phyloP scores from a whole-genome alignment of 169 alveolate genomes.

The Eimeria acervulina region DNA sequence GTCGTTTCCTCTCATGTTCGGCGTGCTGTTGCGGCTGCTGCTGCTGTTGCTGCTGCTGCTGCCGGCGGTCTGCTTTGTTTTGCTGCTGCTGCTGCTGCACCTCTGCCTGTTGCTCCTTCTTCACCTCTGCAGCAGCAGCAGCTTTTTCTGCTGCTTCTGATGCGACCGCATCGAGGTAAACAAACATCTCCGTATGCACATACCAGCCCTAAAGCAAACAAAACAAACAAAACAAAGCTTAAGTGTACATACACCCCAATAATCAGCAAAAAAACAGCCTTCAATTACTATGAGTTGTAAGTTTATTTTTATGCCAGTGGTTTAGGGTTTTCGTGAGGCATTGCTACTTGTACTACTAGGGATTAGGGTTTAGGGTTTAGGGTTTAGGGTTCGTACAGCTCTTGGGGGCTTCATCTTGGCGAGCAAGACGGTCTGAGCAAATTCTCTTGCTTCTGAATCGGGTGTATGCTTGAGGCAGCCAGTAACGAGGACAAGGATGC shows the following conservation, averaged over 20 bases:
- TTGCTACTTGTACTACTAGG: not conserved
- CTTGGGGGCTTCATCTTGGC: constrained; percentile 82
- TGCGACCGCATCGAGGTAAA: constrained; percentile 68
- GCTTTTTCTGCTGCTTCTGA: constrained; percentile 47
- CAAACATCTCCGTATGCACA: constrained; percentile 71
- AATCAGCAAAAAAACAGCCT: too few relatives aligned
- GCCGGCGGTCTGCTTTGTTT: not conserved
- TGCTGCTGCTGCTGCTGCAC: not conserved
- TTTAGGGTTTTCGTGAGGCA: not conserved
- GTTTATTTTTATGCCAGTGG: too few relatives aligned
- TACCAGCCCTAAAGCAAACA: constrained; percentile 70
- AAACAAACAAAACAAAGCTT: not conserved
- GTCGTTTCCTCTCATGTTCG: constrained; percentile 19
- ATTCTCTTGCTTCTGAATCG: constrained; percentile 74
- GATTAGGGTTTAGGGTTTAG: too few relatives aligned
- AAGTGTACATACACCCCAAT: too few relatives aligned
- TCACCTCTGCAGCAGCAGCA: constrained; percentile 33
- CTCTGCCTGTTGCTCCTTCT: not conserved
- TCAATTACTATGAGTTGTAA: too few relatives aligned
- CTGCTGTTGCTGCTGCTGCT: constrained; percentile 48
- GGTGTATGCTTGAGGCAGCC: constrained; percentile 77
- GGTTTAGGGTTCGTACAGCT: constrained; percentile 16
- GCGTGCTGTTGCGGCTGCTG: constrained; percentile 33
- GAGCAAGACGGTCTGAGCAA: constrained; percentile 80
- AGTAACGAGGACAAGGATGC: constrained; percentile 81